Percentiles rank a stretch among this genome's conserved stretches.
Evolutionary conservation across 345 rosid species (phyloP).

Genomic region (Eucalyptus cloeziana): DNA sequence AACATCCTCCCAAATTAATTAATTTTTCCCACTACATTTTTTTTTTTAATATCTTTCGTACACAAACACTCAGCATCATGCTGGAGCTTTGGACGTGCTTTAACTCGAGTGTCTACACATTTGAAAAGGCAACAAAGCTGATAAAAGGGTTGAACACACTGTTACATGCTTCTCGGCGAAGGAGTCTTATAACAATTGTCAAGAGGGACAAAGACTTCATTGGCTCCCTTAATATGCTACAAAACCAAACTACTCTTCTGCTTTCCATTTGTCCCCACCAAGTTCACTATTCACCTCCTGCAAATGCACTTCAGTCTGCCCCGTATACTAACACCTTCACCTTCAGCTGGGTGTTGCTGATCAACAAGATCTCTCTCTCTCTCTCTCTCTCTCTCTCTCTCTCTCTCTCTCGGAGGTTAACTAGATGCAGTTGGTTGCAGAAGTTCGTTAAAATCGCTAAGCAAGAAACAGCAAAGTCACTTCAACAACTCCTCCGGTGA

Average conservation of each 20-base stretch:
- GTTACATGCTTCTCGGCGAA: background rate
- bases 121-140: background rate
- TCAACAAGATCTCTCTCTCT: background rate
- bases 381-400: background rate
- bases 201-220: background rate
- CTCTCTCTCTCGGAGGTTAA: background rate
- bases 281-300: background rate
- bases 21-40: too few relatives aligned
- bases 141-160: background rate
- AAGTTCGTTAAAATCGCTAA: background rate
- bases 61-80: background rate
- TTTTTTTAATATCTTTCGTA: too few relatives aligned
- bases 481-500: background rate
- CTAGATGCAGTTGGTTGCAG: background rate
- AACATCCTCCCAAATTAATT: background rate
- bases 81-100: background rate
- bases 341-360: background rate
- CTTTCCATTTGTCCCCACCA: background rate
- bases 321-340: background rate
- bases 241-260: background rate
- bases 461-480: background rate
- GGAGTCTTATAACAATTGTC: background rate
- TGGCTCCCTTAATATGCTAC: background rate
- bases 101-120: too few relatives aligned
- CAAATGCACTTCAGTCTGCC: background rate